A percentile compares a stretch with the other conserved stretches of the same genome.
Conservation (phyloP, 441 rosid genomes). For the Bocquillonia castaneifolia region DNA sequence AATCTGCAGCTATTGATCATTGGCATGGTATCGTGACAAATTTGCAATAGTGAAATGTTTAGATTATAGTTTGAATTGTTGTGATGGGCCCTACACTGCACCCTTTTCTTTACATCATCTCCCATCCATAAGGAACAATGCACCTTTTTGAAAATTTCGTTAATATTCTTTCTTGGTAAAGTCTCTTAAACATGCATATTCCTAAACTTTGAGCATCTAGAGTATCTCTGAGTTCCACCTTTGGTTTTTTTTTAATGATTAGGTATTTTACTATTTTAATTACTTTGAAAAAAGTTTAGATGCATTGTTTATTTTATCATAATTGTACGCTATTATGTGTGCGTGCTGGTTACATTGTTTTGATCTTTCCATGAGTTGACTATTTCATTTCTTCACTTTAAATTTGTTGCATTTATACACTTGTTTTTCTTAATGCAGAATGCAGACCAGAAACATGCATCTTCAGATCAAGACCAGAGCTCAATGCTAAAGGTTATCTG, state of each 20-base stretch:
- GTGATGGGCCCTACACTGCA: no score
- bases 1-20: constrained; percentile 6
- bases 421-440: constrained; percentile 40
- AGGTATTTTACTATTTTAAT: neutral
- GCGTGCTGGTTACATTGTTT: neutral
- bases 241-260: neutral
- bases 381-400: constrained; percentile 3
- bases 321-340: neutral
- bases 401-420: constrained; percentile 2
- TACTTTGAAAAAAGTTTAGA: neutral
- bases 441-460: constrained; percentile 61
- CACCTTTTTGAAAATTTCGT: neutral
- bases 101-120: no score
- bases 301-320: neutral
- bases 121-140: no score
- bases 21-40: neutral
- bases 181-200: neutral
- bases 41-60: neutral
- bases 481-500: constrained; percentile 98
- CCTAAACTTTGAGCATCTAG: no score
- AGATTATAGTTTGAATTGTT: no score
- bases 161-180: neutral
- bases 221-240: neutral
- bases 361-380: constrained; percentile 1
- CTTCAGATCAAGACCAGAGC: constrained; percentile 87